Percentiles rank a stretch among this genome's conserved stretches.
phyloP scores from a whole-genome alignment of 2,329 filamentous ascomycete species.

The Penicillium thymicola region DNA sequence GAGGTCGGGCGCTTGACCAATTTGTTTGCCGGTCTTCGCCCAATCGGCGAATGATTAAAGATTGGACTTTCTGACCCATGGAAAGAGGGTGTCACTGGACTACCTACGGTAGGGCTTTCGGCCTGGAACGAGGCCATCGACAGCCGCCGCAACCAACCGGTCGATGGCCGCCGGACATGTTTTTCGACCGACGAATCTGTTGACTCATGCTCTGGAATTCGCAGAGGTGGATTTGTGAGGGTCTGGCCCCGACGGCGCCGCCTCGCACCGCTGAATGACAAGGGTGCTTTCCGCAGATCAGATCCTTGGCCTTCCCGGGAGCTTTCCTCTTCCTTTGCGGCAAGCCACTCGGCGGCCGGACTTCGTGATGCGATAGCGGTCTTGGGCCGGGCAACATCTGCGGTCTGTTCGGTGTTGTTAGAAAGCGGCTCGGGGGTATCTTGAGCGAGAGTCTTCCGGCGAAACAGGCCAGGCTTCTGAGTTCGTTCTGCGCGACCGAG shows the following conservation, averaged over 20 bases:
- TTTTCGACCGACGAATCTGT: constrained; percentile 13
- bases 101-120: constrained; percentile 48
- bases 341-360: constrained; percentile 15
- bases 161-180: constrained; percentile 40
- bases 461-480: constrained; percentile 29
- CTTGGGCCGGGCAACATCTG: constrained; percentile 16
- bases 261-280: constrained; percentile 29
- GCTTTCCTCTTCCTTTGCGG: constrained; percentile 15
- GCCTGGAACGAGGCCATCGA: constrained; percentile 51
- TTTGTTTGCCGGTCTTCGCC: constrained; percentile 51
- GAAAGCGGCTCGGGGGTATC: constrained; percentile 18
- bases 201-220: constrained; percentile 26
- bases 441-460: constrained; percentile 26
- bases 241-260: constrained; percentile 39
- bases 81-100: constrained; percentile 52
- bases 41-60: constrained; percentile 32
- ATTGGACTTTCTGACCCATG: constrained; percentile 55
- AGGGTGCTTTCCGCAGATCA: constrained; percentile 24
- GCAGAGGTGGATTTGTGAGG: constrained; percentile 31
- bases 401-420: constrained; percentile 11
- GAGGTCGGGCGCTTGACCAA: constrained; percentile 61
- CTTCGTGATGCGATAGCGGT: constrained; percentile 20
- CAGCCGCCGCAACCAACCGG: constrained; percentile 57
- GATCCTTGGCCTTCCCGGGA: constrained; percentile 10
- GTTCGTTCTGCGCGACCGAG: constrained; percentile 51